Base-by-base conservation (phyloP, 192 early-diverging fungal species). In the Coemansia guatemalensis region DNA sequence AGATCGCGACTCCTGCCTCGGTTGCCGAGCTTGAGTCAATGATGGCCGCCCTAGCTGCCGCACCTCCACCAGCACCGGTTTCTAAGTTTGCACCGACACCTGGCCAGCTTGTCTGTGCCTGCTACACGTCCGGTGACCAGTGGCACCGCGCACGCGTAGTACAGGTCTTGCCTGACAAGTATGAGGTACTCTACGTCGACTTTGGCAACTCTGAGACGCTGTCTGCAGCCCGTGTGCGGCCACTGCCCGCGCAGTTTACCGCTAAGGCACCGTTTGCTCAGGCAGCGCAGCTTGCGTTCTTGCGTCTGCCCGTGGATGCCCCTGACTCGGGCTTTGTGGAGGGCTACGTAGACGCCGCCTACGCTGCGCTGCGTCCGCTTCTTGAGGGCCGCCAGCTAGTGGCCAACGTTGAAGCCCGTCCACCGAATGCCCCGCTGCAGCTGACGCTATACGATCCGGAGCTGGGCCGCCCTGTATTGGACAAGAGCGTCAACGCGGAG, bases 191-290 rank as follows among this genome's bases (percentile, higher is more conserved):
- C 6, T 99, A 96, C 73, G 75, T 97, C 49, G 97, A 99, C 82
- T 97, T 93, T 82, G 97, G 97, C 51, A 99, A 99, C 80, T 85
- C 88, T 4, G 95, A 99, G 67, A 79, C 84, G 4, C 57, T 99
- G 26, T 78, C 89, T 3, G 58, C 82, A 25, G 84, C 87, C 30
- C 86, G 89, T 8, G 56, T 95, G 26, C 88, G 91, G 21, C 85
- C 92, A 2, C 78, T 99, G 33, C 84, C 91, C n/a, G 48, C 83
- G 14, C 76, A 85, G 53, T 96, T 96, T 79, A 80, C 73, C 44
- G 68, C 75, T 21, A 74, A 89, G 48, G 85, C 88, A 12, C 78
- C 90, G 18, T 92, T 93, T 62, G 89, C 95, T 23, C 83, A 86
- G 30, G 92, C 95, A 67, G 92, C 94, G 9, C 82, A 87, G 8